Evolutionary conservation across 306 rosid genomes (phyloP), one percentile per base, ranked within the genome.

Genomic region (Fragaria nilgerrensis): DNA sequence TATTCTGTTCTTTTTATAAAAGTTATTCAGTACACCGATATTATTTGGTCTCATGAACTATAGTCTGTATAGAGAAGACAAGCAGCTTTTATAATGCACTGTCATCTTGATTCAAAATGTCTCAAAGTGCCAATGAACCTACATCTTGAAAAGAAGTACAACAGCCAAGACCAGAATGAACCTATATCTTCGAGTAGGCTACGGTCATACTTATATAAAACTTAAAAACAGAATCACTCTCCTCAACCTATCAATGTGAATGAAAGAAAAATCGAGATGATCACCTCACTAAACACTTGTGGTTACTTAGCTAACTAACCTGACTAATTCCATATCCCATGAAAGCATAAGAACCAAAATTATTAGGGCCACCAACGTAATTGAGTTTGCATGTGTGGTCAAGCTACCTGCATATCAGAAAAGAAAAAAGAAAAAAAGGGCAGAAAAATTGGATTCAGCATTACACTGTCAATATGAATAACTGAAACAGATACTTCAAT

Each of bases 371-470:
- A 77, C 64, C 81, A 75, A 7, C 85, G 88, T 80, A 74, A 79
- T n/a, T 43, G 68, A 82, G 23, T 78, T 75, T 77, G 87, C 86
- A 78, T 48, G 83, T 53, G 75, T 22, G 61, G 56, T 77, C 9
- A 88, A 79, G 82, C 78, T 44, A 78, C 73, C 96, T 90, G 93
- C 34, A 32, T 41, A 75, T 17, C 13, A 74, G 59, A 32, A 32
- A 32, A 32, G 34, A 32, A 32, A 32, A 32, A 32, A 32, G 34
- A 32, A 41, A 68, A 3, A 66, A 47, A 1, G 17, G 17, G 73
- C 59, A 4, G 49, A 56, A 12, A 44, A 49, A 73, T 29, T 37
- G 67, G 50, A 70, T 74, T 58, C 65, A 37, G 29, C 34, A 23
- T 1, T 1, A 13, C 68, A 50, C 50, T 29, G 43, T 16, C 22